Evolutionary conservation across 345 rosid genomes (phyloP), one percentile per base, ranked within the genome.

Genomic region (Arabidopsis suecica): DNA sequence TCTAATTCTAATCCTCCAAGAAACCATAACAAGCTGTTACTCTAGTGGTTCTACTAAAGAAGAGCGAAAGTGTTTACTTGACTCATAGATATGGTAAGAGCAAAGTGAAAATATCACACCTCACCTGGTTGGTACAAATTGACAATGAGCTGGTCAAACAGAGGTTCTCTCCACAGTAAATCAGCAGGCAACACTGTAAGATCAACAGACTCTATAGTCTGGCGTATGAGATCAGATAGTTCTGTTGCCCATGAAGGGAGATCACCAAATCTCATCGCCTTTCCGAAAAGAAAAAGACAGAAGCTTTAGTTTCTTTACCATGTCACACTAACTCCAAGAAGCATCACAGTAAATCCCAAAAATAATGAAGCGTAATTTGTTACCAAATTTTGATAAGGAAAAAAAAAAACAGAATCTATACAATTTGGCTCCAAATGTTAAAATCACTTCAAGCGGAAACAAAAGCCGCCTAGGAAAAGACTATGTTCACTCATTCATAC

Each of bases 251-350:
- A 94, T 6, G 73, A 69, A 4, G 98, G 98, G 34, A 94, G 91
- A 85, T 88, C 82, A 36, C 97, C 96, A 75, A 94, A 91, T 68
- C 91, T 91, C 98, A 94, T 94, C 36, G 91, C 96, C 98, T 93
- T 78, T 2, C 60, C 25, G 25, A n/a, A 18, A 5, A 2, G 4
- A 10, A 13, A 48, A 62, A 32, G 36, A 33, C 57, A 61, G 22
- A 53, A 68, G 38, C 57, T 61, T 75, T 38, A 42, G 37, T 9
- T 12, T 63, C 9, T 30, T 7, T 13, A 37, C 16, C 56, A 22
- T 45, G 53, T 53, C 76, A 25, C 1, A 60, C 37, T 8, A 28
- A 56, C 45, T 14, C 38, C 76, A 63, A 54, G 37, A 62, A 54
- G 38, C 13, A 69, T 11, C 56, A 75, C 45, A 69, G 0, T 1